These are phyloP conservation scores for Geranium incanum DNA, from an alignment of 441 rosid genomes.

Conservation along the genomic window DNA sequence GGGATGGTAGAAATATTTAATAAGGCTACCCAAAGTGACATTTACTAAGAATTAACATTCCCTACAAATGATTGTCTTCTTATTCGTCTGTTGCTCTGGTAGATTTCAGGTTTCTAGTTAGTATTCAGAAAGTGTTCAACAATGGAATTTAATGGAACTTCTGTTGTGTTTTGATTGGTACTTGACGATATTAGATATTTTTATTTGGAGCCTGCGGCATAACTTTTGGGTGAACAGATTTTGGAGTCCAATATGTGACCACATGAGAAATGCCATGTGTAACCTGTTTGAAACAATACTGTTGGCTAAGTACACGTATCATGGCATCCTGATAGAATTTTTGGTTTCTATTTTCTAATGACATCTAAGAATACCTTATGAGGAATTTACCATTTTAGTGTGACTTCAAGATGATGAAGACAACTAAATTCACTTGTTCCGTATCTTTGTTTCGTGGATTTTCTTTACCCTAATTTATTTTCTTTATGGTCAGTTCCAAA, in stretches of 20 bases:
- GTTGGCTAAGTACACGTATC: background rate
- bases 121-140: background rate
- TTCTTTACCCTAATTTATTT: background rate
- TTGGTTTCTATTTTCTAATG: background rate
- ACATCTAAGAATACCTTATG: background rate
- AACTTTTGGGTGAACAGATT: background rate
- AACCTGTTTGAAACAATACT: background rate
- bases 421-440: background rate
- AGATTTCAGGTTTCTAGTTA: background rate
- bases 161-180: background rate
- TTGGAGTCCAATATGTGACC: background rate
- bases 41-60: background rate
- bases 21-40: background rate
- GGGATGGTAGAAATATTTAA: background rate
- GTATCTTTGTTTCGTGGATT: no score
- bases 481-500: background rate
- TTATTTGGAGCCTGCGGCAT: background rate
- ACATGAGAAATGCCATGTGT: background rate
- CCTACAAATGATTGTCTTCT: background rate
- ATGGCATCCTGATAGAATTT: background rate
- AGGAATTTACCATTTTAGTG: background rate
- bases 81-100: background rate
- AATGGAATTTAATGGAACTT: background rate
- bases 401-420: background rate
- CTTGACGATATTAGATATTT: background rate